phyloP scores from a whole-genome alignment of 148 eudicot genomes.

The Euryodendron excelsum region DNA sequence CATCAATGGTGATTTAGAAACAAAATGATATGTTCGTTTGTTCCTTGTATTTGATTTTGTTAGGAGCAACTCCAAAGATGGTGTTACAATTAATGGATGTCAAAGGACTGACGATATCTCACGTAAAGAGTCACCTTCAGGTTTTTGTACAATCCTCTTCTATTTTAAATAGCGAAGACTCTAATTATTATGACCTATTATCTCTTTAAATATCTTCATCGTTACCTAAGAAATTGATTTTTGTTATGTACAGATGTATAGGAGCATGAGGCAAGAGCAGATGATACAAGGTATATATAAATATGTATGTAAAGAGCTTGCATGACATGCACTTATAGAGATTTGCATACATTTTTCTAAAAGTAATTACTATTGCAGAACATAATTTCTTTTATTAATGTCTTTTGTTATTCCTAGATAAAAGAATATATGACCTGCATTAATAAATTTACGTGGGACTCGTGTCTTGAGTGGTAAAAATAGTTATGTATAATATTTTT shows the following conservation, averaged over 20 bases:
- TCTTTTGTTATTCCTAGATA: too few relatives aligned
- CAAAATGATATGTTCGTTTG: neutral
- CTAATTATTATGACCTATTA: neutral
- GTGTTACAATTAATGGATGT: slow-evolving; percentile 56
- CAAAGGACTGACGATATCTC: slow-evolving; percentile 57
- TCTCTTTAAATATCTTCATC: neutral
- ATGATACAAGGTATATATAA: slow-evolving; percentile 47
- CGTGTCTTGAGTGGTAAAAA: too few relatives aligned
- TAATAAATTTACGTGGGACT: too few relatives aligned
- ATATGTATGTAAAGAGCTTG: too few relatives aligned
- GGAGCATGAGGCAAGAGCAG: slow-evolving; percentile 51
- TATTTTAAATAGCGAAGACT: too few relatives aligned
- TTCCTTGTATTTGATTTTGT: too few relatives aligned
- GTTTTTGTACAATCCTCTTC: slow-evolving; percentile 21
- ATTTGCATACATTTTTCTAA: too few relatives aligned
- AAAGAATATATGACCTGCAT: too few relatives aligned
- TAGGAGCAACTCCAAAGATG: slow-evolving; percentile 75
- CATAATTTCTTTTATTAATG: too few relatives aligned
- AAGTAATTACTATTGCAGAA: too few relatives aligned
- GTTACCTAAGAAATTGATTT: neutral
- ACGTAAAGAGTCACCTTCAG: slow-evolving; percentile 81
- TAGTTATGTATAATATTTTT: too few relatives aligned
- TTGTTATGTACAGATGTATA: slow-evolving; percentile 41
- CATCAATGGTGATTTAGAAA: neutral
- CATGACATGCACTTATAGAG: too few relatives aligned